These are phyloP conservation scores for Nakazawaea ernobii DNA, from an alignment of 805 yeast genomes.

Conservation along the genomic window DNA sequence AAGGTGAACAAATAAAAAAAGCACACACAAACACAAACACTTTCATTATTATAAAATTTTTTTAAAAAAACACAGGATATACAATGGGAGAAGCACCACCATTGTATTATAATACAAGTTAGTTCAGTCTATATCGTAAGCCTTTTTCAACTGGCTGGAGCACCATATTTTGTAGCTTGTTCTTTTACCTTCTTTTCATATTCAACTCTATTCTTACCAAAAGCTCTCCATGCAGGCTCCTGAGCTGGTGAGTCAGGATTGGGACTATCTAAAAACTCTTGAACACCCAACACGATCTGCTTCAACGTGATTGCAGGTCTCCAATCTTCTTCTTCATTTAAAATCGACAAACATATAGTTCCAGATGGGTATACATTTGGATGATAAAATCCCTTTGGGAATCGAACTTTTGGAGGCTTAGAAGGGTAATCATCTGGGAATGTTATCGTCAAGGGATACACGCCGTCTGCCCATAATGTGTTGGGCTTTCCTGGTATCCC, in stretches of 20 bases:
- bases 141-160: constrained; percentile 16
- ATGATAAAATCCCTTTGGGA: constrained; percentile 88
- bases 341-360: constrained; percentile 85
- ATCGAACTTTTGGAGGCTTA: constrained; percentile 91
- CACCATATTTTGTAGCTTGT: constrained; percentile 71
- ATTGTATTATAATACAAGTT: background rate
- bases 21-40: background rate
- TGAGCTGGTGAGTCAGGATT: constrained; percentile 97
- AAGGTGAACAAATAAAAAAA: background rate
- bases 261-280: constrained; percentile 83
- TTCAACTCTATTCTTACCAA: constrained; percentile 55
- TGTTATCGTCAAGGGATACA: constrained; percentile 72
- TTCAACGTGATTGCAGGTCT: constrained; percentile 92
- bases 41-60: too few species aligned
- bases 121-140: background rate
- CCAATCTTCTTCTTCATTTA: constrained; percentile 97
- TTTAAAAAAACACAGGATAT: too few species aligned
- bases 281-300: constrained; percentile 87
- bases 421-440: constrained; percentile 94
- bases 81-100: background rate
- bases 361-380: constrained; percentile 98
- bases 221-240: constrained; percentile 92
- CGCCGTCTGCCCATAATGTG: constrained; percentile 89
- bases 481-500: constrained; percentile 92
- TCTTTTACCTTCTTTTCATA: constrained; percentile 76